A percentile compares a stretch with the other conserved stretches of the same genome.
Conservation (phyloP, 371 early-diverging fungal genomes). For the Mucor racemosus region DNA sequence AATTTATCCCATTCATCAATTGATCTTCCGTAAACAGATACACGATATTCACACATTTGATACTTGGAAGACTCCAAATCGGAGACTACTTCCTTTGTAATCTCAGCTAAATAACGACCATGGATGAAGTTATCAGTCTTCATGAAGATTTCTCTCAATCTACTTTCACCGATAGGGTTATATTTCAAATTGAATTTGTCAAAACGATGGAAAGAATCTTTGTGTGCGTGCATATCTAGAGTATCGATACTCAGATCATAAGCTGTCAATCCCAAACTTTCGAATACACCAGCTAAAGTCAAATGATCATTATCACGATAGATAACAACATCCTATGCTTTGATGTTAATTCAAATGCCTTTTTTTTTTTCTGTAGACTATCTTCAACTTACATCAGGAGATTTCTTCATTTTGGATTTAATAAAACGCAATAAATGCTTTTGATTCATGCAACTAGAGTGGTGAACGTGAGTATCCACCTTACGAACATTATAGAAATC, state of each 20-base stretch:
- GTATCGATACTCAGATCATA: constrained; percentile 98
- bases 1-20: constrained; percentile 93
- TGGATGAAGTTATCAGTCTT: constrained; percentile 96
- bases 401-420: constrained; percentile 92
- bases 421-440: constrained; percentile 98
- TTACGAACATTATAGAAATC: constrained; percentile 99
- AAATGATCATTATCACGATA: constrained; percentile 76
- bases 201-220: constrained; percentile 90
- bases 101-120: constrained; percentile 93
- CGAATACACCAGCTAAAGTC: constrained; percentile 85
- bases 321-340: constrained; percentile 69
- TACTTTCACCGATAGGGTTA: constrained; percentile 88
- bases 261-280: constrained; percentile 92
- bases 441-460: constrained; percentile 97
- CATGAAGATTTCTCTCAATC: constrained; percentile 87
- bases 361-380: neutral
- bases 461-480: constrained; percentile 98
- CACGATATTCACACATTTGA: constrained; percentile 93
- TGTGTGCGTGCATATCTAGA: constrained; percentile 95
- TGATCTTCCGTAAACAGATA: constrained; percentile 88
- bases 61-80: constrained; percentile 97
- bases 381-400: constrained; percentile 63
- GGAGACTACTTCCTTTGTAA: constrained; percentile 93
- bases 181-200: constrained; percentile 99
- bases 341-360: neutral